Base-by-base conservation (phyloP, 2,329 filamentous ascomycete genomes). In the Bipolaris victoriae region DNA sequence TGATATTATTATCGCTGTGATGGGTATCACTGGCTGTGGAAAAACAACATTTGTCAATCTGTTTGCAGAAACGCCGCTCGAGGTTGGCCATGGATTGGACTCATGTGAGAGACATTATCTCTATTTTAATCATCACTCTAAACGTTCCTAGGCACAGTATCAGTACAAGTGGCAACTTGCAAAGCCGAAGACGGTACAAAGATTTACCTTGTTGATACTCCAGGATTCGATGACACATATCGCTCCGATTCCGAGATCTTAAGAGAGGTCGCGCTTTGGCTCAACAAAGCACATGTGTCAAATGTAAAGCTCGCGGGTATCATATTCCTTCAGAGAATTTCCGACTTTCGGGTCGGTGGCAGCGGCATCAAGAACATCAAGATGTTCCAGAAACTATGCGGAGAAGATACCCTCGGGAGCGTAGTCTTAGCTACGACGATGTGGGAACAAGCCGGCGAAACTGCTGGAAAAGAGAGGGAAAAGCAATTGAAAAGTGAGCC, bases 291-390 rank as follows among this genome's bases (percentile, higher is more conserved):
- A 0, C 78, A 79, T 52, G 63, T 26, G 6, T 22, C 18, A 43
- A 73, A 15, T 5, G 67, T 77, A 50, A 70, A 72, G 54, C 72
- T 82, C 1, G 69, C 69, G 5, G 81, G 81, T 0, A 78, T 83
- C 35, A 77, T 83, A 24, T 83, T 81, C 61, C 65, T 83, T 3
- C 80, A 82, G 46, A 70, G 74, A 0, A 82, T 83, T 50, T 73
- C 67, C 0, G 77, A 82, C 46, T 70, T 65, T 15, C 18, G 16
- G 7, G 15, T n/a, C 7, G 13, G 35, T 2, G 35, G 35, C 13
- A 7, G 15, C 16, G 15, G 15, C 13, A 16, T 37, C 4, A 37
- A 16, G 35, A 37, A 15, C 5, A n/a, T 37, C 16, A n/a, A 37
- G 35, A 37, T 37, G 16, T 37, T 37, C 35, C 15, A 37, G 35